Evolutionary conservation across 2,329 filamentous ascomycete species (phyloP), one percentile per base, ranked within the genome.

Genomic region (Colletotrichum camelliae): DNA sequence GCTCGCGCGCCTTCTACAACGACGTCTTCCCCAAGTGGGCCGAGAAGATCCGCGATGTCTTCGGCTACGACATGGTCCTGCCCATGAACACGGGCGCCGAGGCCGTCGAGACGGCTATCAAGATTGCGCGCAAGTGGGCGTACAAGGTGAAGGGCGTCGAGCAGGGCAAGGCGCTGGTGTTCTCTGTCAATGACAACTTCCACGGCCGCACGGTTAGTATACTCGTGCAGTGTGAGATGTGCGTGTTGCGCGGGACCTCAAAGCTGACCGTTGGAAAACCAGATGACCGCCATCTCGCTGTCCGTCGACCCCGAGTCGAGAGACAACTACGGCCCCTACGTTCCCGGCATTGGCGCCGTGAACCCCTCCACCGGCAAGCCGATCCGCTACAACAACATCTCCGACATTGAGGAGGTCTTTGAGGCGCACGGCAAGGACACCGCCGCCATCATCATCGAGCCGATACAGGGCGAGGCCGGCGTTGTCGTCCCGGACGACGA

Each of bases 51-150:
- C 96, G 95, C 80, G 87, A 92, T 79, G 93, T 95, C 83, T 98
- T 98, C 84, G 96, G 95, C 77, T 98, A 97, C 84, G 96, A 98
- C 86, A 98, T 98, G 96, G 95, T 98, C 39, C 87, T 98, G 84
- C 96, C 96, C 79, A 98, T 98, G 96, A 98, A 98, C 89, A 98
- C 96, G 3, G 96, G 96, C 75, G 96, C 96, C 27, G 96, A 98
- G 87, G 96, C 96, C 10, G 96, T 98, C 43, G 96, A 98, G 90
- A 98, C 96, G 0, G 96, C 94, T 15, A 93, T 98, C 87, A 98
- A 98, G 90, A 93, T 98, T 86, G 96, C 96, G 75, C 91, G 96
- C 79, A 98, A 98, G 87, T 98, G 96, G 96, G 96, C 96, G 7
- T 98, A 98, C 90, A 98, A 98, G 88, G 93, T 95, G 83, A 98